Evolutionary conservation across 371 early-diverging fungal genomes (phyloP).

Genomic region (Conidiobolus incongruus): DNA sequence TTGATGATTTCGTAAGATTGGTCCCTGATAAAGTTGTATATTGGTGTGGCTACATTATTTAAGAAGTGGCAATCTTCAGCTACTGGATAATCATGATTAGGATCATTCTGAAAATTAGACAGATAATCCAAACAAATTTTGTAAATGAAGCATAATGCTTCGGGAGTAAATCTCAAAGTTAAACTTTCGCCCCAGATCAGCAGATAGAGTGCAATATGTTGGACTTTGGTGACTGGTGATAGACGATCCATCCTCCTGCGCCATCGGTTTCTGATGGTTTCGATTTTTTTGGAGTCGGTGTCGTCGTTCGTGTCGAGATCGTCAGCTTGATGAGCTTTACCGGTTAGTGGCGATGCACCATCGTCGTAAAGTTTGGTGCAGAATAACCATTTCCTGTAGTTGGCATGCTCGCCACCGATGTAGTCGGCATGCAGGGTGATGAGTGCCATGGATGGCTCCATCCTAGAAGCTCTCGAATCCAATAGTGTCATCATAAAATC

Average conservation of each 20-base stretch:
- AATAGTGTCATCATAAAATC: constrained; percentile 61
- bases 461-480: constrained; percentile 62
- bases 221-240: constrained; percentile 38
- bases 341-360: constrained; percentile 19
- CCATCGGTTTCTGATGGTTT: constrained; percentile 41
- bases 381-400: constrained; percentile 73
- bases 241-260: constrained; percentile 36
- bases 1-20: constrained; percentile 46
- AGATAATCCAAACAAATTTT: constrained; percentile 46
- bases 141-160: constrained; percentile 66
- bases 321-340: constrained; percentile 9
- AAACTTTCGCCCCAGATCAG: constrained; percentile 77
- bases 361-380: constrained; percentile 46
- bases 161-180: constrained; percentile 51
- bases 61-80: constrained; percentile 36
- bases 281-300: constrained; percentile 19
- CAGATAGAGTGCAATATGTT: constrained; percentile 57
- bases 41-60: constrained; percentile 38
- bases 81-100: not conserved
- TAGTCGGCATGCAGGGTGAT: constrained; percentile 69
- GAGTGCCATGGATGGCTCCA: constrained; percentile 47
- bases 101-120: not conserved
- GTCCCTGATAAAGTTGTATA: constrained; percentile 53
- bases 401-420: constrained; percentile 63
- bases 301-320: constrained; percentile 8